Percentiles rank a stretch among this genome's conserved stretches.
Evolutionary conservation across 108 stramenopile species (phyloP).

Genomic region (Pseudonitzschia pungens): DNA sequence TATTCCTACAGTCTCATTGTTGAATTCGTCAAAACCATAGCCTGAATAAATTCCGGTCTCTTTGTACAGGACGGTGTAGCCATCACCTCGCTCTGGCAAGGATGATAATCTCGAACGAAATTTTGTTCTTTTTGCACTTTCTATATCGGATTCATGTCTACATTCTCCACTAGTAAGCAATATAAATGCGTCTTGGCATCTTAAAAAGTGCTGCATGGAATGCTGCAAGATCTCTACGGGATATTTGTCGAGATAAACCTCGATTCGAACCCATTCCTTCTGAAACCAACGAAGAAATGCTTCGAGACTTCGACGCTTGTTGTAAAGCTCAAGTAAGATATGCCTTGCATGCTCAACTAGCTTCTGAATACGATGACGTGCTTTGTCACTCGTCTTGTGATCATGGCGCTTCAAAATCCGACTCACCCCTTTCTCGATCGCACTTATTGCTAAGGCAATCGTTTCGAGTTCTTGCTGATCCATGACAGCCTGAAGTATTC

Average conservation of each 20-base stretch:
- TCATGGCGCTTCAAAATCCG: conserved; percentile 12
- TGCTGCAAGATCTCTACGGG: conserved; percentile 35
- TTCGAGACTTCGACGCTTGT: conserved; percentile 20
- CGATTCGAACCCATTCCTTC: conserved; percentile 28
- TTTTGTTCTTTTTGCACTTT: conserved; percentile 25
- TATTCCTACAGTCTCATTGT: conserved; percentile 67
- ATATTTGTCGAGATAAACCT: conserved; percentile 13
- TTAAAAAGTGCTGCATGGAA: conserved; percentile 44
- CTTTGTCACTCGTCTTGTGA: neutral
- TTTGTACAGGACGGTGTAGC: conserved; percentile 61
- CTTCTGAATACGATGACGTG: conserved; percentile 4
- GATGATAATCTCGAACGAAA: conserved; percentile 38
- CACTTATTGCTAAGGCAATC: conserved; percentile 28
- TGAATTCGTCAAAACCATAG: conserved; percentile 73
- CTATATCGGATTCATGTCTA: conserved; percentile 60
- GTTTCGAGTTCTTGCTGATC: conserved; percentile 14
- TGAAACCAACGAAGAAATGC: conserved; percentile 31
- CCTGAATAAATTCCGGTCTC: conserved; percentile 59
- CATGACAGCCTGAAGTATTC: neutral
- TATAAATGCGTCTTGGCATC: conserved; percentile 73
- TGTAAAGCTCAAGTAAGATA: conserved; percentile 22
- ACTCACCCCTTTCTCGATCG: conserved; percentile 14
- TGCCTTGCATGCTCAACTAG: conserved; percentile 26
- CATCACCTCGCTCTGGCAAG: conserved; percentile 49
- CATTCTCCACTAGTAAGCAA: conserved; percentile 79